A percentile compares a stretch with the other conserved stretches of the same genome.
These are phyloP conservation scores for Neonectria faginata DNA, from an alignment of 2,329 filamentous ascomycete genomes.

Conservation along the genomic window DNA sequence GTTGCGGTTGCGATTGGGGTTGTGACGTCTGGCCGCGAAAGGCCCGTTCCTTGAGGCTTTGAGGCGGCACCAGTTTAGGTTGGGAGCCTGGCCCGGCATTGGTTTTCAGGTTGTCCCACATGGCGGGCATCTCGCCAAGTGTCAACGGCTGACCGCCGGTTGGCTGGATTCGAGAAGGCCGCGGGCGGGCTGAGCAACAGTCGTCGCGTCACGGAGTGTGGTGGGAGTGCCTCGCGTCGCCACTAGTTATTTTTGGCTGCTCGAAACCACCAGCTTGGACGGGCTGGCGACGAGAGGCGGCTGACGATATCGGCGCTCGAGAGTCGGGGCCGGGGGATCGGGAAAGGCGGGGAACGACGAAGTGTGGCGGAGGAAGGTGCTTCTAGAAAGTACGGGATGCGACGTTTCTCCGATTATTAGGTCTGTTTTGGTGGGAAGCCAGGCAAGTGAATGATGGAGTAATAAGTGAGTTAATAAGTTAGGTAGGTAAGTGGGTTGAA, in stretches of 20 bases:
- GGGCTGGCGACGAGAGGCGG: constrained; percentile 29
- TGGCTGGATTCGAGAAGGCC: background rate
- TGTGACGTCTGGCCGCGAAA: constrained; percentile 39
- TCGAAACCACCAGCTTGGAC: constrained; percentile 15
- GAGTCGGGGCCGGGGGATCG: constrained; percentile 9
- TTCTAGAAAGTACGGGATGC: constrained; percentile 17
- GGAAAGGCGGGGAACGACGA: constrained; percentile 17
- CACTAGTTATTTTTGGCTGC: constrained; percentile 42
- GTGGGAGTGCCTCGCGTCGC: constrained; percentile 31
- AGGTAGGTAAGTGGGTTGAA: background rate
- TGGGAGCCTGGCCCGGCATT: constrained; percentile 34
- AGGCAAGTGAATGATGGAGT: background rate
- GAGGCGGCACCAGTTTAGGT: constrained; percentile 40
- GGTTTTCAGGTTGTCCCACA: constrained; percentile 45
- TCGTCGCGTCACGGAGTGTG: constrained; percentile 7
- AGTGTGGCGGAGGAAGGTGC: constrained; percentile 30
- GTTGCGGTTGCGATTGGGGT: constrained; percentile 33
- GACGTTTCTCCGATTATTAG: background rate
- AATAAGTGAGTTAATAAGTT: background rate
- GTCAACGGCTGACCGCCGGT: constrained; percentile 20
- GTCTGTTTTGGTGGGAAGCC: background rate
- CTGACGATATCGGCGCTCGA: constrained; percentile 28
- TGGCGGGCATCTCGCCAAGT: constrained; percentile 40
- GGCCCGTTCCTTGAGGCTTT: constrained; percentile 44
- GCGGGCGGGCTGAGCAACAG: constrained; percentile 4